Percentiles rank a stretch among this genome's conserved stretches.
Conservation (phyloP, 2,329 filamentous ascomycete species). For the Venturia oleaginea region DNA sequence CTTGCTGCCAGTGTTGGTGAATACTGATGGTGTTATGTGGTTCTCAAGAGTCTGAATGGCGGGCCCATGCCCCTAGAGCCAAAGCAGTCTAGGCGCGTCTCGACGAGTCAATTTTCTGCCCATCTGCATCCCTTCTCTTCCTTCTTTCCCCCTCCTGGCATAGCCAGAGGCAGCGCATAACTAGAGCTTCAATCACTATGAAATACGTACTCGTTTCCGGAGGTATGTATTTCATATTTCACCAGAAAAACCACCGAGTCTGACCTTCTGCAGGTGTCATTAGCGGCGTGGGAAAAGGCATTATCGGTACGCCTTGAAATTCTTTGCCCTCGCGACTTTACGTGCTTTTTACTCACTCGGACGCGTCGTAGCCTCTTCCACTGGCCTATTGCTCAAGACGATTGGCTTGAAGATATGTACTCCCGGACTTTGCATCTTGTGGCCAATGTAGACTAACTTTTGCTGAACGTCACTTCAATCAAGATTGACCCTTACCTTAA, state of each 20-base stretch:
- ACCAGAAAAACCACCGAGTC: background rate
- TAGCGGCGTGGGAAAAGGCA: conserved; percentile 54
- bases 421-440: conserved; percentile 17
- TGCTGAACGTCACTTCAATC: conserved; percentile 51
- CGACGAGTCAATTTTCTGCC: background rate
- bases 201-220: conserved; percentile 17
- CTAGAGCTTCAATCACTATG: conserved; percentile 8
- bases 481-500: conserved; percentile 69
- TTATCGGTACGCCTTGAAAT: conserved; percentile 48
- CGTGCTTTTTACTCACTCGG: conserved; percentile 15
- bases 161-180: conserved; percentile 6
- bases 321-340: conserved; percentile 7
- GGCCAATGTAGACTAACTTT: conserved; percentile 20
- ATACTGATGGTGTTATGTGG: background rate
- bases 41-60: background rate
- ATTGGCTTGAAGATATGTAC: conserved; percentile 64
- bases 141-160: conserved; percentile 1
- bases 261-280: conserved; percentile 38
- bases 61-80: background rate
- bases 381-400: conserved; percentile 70
- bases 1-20: background rate
- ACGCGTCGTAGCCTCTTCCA: conserved; percentile 51
- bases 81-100: background rate
- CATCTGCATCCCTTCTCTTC: background rate
- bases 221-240: conserved; percentile 1